Base-by-base conservation (phyloP, 441 rosid genomes). In the Bruguiera hainesii region DNA sequence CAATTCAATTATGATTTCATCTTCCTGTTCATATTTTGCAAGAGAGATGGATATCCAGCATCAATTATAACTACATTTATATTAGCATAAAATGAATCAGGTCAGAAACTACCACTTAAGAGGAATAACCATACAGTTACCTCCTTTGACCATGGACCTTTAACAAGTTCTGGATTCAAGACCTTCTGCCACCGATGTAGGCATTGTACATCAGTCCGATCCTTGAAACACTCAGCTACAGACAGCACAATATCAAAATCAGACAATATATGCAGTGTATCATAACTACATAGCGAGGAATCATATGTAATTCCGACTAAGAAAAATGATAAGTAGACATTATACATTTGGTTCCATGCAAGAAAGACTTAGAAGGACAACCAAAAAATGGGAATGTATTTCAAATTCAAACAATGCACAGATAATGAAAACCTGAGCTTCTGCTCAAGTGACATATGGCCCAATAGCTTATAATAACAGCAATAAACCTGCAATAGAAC, bases 131-230 rank as follows among this genome's bases (percentile, higher is more conserved):
- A 73, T 19, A 61, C n/a, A 39, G 31, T 64, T 69, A 92, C 99
- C 99, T 92, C 97, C 78, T 92, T 96, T 7, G 99, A 92, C 99
- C 99, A 96, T 21, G 99, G 98, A 21, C 98, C 99, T 88, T 96
- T 92, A 55, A 96, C 93, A 66, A 95, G 95, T 73, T 96, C 99
- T 46, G 99, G 99, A 78, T 92, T 89, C 77, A 96, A 83, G 78
- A 96, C 99, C 83, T 96, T 96, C 85, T 96, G 99, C 99, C 99
- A 96, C 79, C 99, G 84, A 82, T 96, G 99, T 42, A 96, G 87
- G 85, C 99, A 96, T 73, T 96, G 99, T 64, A 96, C 99, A 82
- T 96, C 99, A 46, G 99, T 96, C 71, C 99, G 89, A 61, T 96
- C 98, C 80, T 92, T 96, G 88, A 96, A 96, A 82, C 90, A 89